Evolutionary conservation across 306 rosid genomes (phyloP).

Genomic region (Acacia crassicarpa): DNA sequence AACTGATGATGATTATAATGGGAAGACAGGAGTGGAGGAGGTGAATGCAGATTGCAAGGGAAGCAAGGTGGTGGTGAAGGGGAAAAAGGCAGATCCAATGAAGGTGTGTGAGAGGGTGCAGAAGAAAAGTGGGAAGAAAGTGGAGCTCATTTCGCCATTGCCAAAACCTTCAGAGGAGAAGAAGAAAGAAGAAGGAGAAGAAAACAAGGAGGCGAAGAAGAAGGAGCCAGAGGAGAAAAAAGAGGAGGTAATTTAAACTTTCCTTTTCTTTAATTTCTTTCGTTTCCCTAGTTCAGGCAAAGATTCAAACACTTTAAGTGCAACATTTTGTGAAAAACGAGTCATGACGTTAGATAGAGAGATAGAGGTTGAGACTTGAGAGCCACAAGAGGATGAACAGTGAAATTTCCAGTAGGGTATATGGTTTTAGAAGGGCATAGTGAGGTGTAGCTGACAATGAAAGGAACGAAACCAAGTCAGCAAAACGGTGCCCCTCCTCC

Average conservation of each 20-base stretch:
- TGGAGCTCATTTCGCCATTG: slow-evolving; percentile 83
- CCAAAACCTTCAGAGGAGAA: slow-evolving; percentile 71
- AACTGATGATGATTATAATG: background rate
- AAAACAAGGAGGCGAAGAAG: slow-evolving; percentile 42
- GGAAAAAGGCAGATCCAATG: slow-evolving; percentile 86
- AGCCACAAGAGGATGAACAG: slow-evolving; percentile 9
- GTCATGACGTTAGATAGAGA: background rate
- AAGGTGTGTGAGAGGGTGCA: slow-evolving; percentile 81
- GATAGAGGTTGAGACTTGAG: background rate
- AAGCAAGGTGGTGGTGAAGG: slow-evolving; percentile 81
- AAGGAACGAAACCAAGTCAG: slow-evolving; percentile 58
- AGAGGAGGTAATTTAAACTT: slow-evolving; percentile 61
- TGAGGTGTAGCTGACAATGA: slow-evolving; percentile 42
- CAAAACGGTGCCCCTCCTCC: slow-evolving; percentile 33
- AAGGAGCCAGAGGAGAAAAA: slow-evolving; percentile 55
- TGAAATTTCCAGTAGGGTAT: background rate
- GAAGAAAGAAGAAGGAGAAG: slow-evolving; percentile 20
- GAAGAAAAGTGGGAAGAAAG: slow-evolving; percentile 91
- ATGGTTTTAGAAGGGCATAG: background rate
- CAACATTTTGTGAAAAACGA: background rate
- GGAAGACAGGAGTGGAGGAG: slow-evolving; percentile 72
- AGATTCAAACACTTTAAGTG: background rate
- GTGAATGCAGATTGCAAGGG: slow-evolving; percentile 73
- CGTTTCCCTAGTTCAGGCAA: background rate
- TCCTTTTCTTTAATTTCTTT: background rate